phyloP scores from a whole-genome alignment of 306 rosid species.

The apple (Malus domestica) region ASM211411v1 NC_041803.1:10174001-10174500 shows the following conservation, averaged over 20 bases:
- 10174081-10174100: not conserved
- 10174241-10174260: not conserved
- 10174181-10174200: not conserved
- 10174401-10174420: not conserved
- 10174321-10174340: not conserved
- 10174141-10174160: not conserved
- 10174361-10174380: not conserved
- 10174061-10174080: not conserved
- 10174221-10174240: not conserved
- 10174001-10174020: not conserved
- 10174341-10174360: not conserved
- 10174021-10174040: not conserved
- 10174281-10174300: not conserved
- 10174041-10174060: not conserved
- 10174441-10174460: conserved; percentile 85
- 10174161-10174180: not conserved
- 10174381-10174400: not conserved
- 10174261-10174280: not conserved
- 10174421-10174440: conserved; percentile 7
- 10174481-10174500: conserved; percentile 93
- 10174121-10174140: not conserved
- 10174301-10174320: not conserved
- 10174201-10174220: not conserved
- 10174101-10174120: not conserved
- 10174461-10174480: conserved; percentile 86